Conservation (phyloP, 2,329 filamentous ascomycete genomes). For the Pezicula neosporulosa region DNA sequence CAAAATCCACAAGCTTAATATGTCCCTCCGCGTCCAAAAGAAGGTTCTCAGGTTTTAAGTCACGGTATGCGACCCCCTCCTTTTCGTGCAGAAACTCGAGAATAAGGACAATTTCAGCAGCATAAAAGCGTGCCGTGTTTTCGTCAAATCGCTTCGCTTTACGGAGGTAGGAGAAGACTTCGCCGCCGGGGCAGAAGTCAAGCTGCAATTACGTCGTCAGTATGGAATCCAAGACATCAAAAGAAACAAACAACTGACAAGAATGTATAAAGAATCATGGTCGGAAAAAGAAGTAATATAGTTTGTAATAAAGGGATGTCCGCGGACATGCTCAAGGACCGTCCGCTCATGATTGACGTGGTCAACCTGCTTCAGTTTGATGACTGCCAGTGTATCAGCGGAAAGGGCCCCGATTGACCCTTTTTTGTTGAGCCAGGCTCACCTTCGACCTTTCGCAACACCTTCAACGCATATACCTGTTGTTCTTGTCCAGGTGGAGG, state of each 20-base stretch:
- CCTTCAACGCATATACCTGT: slow-evolving; percentile 79
- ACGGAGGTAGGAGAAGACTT: slow-evolving; percentile 80
- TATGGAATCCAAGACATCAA: slow-evolving; percentile 5
- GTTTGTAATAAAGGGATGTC: slow-evolving; percentile 80
- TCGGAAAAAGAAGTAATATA: slow-evolving; percentile 79
- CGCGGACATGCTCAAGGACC: slow-evolving; percentile 72
- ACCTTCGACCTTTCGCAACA: slow-evolving; percentile 64
- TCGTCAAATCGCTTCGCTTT: slow-evolving; percentile 78
- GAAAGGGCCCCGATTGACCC: neutral
- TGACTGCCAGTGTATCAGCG: slow-evolving; percentile 43
- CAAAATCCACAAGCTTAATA: slow-evolving; percentile 81
- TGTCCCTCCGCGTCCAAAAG: slow-evolving; percentile 74
- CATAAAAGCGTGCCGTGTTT: slow-evolving; percentile 74
- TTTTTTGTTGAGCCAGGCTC: slow-evolving; percentile 3
- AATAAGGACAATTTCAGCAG: slow-evolving; percentile 78
- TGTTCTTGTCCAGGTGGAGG: slow-evolving; percentile 49
- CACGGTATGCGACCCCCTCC: slow-evolving; percentile 76
- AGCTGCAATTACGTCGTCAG: slow-evolving; percentile 35
- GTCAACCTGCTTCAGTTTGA: slow-evolving; percentile 82
- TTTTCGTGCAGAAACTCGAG: slow-evolving; percentile 78
- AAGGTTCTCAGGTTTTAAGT: slow-evolving; percentile 81
- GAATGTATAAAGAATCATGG: slow-evolving; percentile 74
- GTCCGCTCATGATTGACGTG: slow-evolving; percentile 81
- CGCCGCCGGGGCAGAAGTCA: slow-evolving; percentile 79
- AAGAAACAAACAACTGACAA: slow-evolving; percentile 39